Base-by-base conservation (phyloP, 768 basidiomycete species). In the Lentinula detonsa region DNA sequence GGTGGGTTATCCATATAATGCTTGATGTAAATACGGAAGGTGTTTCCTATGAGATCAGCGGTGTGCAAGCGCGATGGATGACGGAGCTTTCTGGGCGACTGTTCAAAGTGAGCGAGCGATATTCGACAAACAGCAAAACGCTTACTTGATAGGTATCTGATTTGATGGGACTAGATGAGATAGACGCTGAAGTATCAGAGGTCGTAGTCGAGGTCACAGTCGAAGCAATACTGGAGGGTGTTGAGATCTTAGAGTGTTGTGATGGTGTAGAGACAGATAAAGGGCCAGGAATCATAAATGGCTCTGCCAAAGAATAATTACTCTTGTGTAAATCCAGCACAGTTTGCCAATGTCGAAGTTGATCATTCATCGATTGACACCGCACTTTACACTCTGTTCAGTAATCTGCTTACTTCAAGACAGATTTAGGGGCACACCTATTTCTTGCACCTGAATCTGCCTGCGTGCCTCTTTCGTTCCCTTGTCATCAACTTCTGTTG, bases 11-110 rank as follows among this genome's bases (percentile, higher is more conserved):
- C 84, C 86, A 93, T 88, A 71, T 85, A 92, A 65, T 91, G 86
- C 64, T 89, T 90, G 62, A 93, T 65, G 65, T 93, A 91, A 42
- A 90, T 80, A 10, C 87, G 80, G 69, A 93, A 90, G 0, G 85
- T 87, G 62, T 87, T 87, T 3, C 76, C 80, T 2, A 84, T 91
- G 31, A 93, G 81, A 60, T 91, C 87, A 18, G 77, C 76, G 0
- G 84, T 81, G 59, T 81, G 86, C 31, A 92, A 73, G 43, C 86
- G 80, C 0, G 86, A 85, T 1, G 90, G 91, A 70, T 92, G 90
- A 49, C 88, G 86, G 49, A 92, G 74, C 67, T 82, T 85, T 4
- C 76, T 68, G 18, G 73, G 75, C 3, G 65, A 72, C 72, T 54
- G 54, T 16, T 16, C 28, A 16, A 49, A 11, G 23, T 5, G 34